Base-by-base conservation (phyloP, 495 filamentous ascomycete genomes). In the Apodospora peruviana region DNA sequence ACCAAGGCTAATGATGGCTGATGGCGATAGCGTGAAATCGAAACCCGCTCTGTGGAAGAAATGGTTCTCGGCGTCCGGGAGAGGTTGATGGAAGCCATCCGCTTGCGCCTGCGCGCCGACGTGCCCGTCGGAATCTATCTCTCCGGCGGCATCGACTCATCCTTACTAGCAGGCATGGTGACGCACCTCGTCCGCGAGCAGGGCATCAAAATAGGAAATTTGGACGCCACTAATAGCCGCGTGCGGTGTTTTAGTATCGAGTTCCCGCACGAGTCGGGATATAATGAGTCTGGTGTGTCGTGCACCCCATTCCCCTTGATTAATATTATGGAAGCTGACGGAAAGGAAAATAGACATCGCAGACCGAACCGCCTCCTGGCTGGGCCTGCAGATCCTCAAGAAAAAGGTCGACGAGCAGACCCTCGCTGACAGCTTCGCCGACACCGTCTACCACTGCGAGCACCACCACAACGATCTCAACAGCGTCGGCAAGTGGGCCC, bases 141-240 rank as follows among this genome's bases (percentile, higher is more conserved):
- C 1, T 71, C 64, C 20, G 77, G 77, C n/a, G 78, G 78, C 2
- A 61, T 81, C 23, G 77, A 78, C 50, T 75, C 71, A 4, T 75
- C 74, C 0, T 65, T 67, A 5, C 58, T 79, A 23, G 77, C 75
- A 14, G 75, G 77, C 12, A 80, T 81, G 56, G 71, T 72, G 19
- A 65, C 64, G 1, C 62, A 77, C 48, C 68, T 79, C 2, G 58
- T 72, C n/a, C 38, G 45, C 1, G 57, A 67, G 19, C 58, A 77
- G 35, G 67, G 65, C 16, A 55, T 59, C 5, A 54, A 55, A 27
- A 56, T 73, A 5, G 69, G 70, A 8, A 67, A 62, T 49, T 64
- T 62, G 18, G 35, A 54, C 5, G 34, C 61, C 22, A 55, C 65
- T n/a, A n/a, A n/a, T n/a, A 48, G 54, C 8, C 47, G 43, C 0